Evolutionary conservation across 306 rosid genomes (phyloP).

Genomic region (Senna tora): DNA sequence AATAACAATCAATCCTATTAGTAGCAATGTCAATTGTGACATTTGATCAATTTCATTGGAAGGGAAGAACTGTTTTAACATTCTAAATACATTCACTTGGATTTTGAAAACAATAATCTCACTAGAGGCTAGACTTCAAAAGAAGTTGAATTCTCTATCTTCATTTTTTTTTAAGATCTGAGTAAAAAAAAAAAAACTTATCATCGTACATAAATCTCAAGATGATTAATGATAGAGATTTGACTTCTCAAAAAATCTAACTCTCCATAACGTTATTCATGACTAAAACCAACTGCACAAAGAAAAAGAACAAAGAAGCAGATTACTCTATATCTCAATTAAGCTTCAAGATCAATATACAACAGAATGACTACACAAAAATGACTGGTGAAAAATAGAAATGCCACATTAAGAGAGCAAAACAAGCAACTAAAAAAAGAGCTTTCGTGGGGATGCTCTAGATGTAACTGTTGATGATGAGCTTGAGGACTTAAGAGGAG

Average conservation of each 20-base stretch:
- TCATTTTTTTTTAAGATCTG: too few species aligned
- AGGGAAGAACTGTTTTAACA: background rate
- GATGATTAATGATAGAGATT: too few species aligned
- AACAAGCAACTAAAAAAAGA: constrained; percentile 62
- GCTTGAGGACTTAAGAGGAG: constrained; percentile 51
- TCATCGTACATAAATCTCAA: too few species aligned
- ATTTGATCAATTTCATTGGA: background rate
- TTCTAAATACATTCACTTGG: background rate
- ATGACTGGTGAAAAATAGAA: background rate
- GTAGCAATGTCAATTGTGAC: too few species aligned
- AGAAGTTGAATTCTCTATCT: too few species aligned
- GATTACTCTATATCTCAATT: background rate
- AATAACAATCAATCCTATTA: too few species aligned
- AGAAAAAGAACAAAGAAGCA: background rate
- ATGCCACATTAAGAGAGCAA: constrained; percentile 2
- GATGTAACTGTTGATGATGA: constrained; percentile 55
- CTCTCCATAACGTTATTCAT: too few species aligned
- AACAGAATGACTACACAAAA: constrained; percentile 13
- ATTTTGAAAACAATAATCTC: background rate
- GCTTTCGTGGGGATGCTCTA: constrained; percentile 61
- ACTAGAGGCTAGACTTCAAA: background rate
- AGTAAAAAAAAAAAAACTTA: too few species aligned
- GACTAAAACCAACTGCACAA: background rate
- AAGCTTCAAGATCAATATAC: constrained; percentile 23
- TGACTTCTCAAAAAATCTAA: too few species aligned